Conservation (phyloP, 2,329 filamentous ascomycete genomes). For the Aspergillus felis region DNA sequence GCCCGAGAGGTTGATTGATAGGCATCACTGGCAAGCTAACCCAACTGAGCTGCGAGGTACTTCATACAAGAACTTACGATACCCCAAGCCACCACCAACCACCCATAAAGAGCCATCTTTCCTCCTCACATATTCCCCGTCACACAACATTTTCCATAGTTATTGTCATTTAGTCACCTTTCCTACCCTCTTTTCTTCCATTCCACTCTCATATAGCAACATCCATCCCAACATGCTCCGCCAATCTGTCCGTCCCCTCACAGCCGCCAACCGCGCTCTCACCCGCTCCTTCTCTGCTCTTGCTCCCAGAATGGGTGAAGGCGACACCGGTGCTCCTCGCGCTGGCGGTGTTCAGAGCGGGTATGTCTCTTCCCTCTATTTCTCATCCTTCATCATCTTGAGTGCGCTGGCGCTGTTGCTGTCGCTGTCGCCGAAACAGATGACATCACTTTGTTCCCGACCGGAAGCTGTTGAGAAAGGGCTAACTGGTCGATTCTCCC, state of each 20-base stretch:
- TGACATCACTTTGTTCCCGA: slow-evolving; percentile 12
- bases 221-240: slow-evolving; percentile 59
- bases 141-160: too few species aligned
- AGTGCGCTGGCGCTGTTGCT: background rate
- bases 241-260: slow-evolving; percentile 57
- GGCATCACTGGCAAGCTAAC: background rate
- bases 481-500: slow-evolving; percentile 11
- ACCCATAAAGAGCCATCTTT: background rate
- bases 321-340: slow-evolving; percentile 59
- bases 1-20: too few species aligned
- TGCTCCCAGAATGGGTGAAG: slow-evolving; percentile 61
- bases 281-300: slow-evolving; percentile 61
- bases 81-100: background rate
- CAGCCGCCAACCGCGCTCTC: slow-evolving; percentile 50
- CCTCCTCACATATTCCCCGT: background rate
- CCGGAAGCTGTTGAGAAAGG: background rate
- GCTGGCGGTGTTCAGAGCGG: slow-evolving; percentile 31
- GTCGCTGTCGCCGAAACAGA: slow-evolving; percentile 4
- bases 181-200: background rate
- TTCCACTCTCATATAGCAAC: background rate
- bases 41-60: background rate
- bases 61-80: too few species aligned
- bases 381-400: background rate
- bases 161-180: background rate
- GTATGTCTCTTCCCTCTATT: slow-evolving; percentile 28